A percentile compares a stretch with the other conserved stretches of the same genome.
These are phyloP conservation scores for Candida sp. DNA, from an alignment of 1,139 yeast genomes.

Conservation along the genomic window DNA sequence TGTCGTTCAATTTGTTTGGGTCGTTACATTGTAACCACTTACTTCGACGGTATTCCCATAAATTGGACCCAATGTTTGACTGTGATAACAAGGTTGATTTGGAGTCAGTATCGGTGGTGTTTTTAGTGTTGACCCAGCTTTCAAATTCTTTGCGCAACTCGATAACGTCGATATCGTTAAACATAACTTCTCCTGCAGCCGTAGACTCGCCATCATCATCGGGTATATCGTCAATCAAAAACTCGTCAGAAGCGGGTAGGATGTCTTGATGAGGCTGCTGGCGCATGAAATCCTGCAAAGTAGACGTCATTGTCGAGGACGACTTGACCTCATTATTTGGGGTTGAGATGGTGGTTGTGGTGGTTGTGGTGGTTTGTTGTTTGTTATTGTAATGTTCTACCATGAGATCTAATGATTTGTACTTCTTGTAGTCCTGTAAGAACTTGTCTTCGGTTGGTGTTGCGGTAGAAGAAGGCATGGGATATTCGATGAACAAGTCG, in stretches of 20 bases:
- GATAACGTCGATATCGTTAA: slow-evolving; percentile 30
- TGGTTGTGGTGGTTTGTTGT: slow-evolving; percentile 2
- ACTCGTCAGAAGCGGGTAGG: slow-evolving; percentile 17
- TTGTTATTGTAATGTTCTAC: slow-evolving; percentile 16
- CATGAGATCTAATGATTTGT: slow-evolving; percentile 40
- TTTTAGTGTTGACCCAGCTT: slow-evolving; percentile 5
- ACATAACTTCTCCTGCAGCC: slow-evolving; percentile 23
- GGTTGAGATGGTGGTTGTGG: too few relatives aligned
- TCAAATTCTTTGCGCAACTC: slow-evolving; percentile 32
- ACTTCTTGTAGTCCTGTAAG: slow-evolving; percentile 34
- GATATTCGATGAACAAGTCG: slow-evolving; percentile 43
- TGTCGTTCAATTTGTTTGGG: slow-evolving; percentile 19
- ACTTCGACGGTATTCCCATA: slow-evolving; percentile 64
- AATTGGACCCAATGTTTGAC: slow-evolving; percentile 44
- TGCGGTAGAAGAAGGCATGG: slow-evolving; percentile 13
- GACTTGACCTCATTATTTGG: slow-evolving; percentile 10
- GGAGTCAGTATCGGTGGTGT: slow-evolving; percentile 14
- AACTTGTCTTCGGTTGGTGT: slow-evolving; percentile 33
- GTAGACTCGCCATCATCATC: slow-evolving; percentile 14
- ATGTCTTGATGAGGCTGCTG: slow-evolving; percentile 13
- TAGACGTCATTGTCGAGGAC: slow-evolving; percentile 1
- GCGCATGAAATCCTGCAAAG: slow-evolving; percentile 33
- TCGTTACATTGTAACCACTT: slow-evolving; percentile 51
- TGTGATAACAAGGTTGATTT: slow-evolving; percentile 14
- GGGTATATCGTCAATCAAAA: slow-evolving; percentile 13